Base-by-base conservation (phyloP, 352 stramenopile genomes). In the Phytophthora ramorum region DNA sequence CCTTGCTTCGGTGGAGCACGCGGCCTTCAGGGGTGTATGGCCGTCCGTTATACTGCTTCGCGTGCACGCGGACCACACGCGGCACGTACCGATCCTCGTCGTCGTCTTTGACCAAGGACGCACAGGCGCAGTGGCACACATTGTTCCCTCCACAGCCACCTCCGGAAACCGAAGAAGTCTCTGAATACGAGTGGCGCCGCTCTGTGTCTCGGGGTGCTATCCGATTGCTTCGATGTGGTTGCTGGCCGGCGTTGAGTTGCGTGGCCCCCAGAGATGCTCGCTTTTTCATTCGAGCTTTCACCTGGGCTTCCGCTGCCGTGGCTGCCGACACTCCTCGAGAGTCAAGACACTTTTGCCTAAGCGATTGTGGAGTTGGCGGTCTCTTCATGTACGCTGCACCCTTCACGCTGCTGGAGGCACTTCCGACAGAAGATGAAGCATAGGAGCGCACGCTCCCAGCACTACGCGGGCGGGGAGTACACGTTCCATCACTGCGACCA, bases 301-400 rank as follows among this genome's bases (percentile, higher is more conserved):
- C 37, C 9, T 76, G 52, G n/a, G 61, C 50, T 48, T 64, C 45
- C 16, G 53, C 49, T 28, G 66, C 68, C 14, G 35, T 38, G 12
- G 43, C 66, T 37, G 59, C 45, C 10, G 56, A 54, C 12, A 68
- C 45, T 20, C 79, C 54, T 32, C 83, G 69, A 9, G 76, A 87
- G 66, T 92, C 81, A 30, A 90, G 58, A 19, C 83, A 92, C 44
- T 92, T 89, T 40, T 89, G 83, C 4, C 83, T 73, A 16, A 92
- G 79, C 28, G 84, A 76, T 58, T 90, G 81, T 4, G 81, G 71
- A 4, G 78, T 91, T 30, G 81, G 73, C 16, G 81, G 78, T 5
- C 81, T 72, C 51, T 76, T 78, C 74, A 90, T 73, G 66, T 90
- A 92, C 9, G 79, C 69, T 16, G 78, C 83, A 4, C 83, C 67